Conservation (phyloP, 208 protist species). For the Trypanosoma avium region DNA sequence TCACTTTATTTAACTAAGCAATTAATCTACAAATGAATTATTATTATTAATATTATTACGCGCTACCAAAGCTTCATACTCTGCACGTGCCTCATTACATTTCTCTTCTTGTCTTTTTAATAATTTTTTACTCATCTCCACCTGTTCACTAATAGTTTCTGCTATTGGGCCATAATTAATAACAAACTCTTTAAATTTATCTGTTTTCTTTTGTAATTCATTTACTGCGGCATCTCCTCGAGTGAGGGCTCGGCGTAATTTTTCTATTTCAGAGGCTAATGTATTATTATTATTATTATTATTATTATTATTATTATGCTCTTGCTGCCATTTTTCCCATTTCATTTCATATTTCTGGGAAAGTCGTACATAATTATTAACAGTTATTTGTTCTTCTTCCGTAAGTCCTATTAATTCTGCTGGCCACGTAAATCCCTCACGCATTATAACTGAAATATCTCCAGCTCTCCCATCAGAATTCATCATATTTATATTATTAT, state of each 20-base stretch:
- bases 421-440: constrained; percentile 24
- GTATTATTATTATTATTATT: background rate
- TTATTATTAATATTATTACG: background rate
- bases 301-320: background rate
- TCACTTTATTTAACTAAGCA: too few species aligned
- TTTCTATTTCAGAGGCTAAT: background rate
- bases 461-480: background rate
- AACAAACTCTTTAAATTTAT: constrained; percentile 18
- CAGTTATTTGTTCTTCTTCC: constrained; percentile 12
- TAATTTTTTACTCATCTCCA: constrained; percentile 7
- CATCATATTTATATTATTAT: background rate
- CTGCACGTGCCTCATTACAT: background rate
- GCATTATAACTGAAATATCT: constrained; percentile 13
- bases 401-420: constrained; percentile 18
- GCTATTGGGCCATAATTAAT: constrained; percentile 6
- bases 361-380: constrained; percentile 13
- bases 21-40: too few species aligned
- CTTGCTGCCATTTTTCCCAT: constrained; percentile 1
- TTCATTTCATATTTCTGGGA: constrained; percentile 19
- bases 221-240: constrained; percentile 18
- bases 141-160: constrained; percentile 6
- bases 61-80: background rate
- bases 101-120: background rate
- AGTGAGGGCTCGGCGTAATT: constrained; percentile 10
- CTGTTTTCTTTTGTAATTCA: constrained; percentile 5